Percentiles rank a stretch among this genome's conserved stretches.
Conservation (phyloP, 73 alveolate species). For the Paramecium tetraurelia region DNA sequence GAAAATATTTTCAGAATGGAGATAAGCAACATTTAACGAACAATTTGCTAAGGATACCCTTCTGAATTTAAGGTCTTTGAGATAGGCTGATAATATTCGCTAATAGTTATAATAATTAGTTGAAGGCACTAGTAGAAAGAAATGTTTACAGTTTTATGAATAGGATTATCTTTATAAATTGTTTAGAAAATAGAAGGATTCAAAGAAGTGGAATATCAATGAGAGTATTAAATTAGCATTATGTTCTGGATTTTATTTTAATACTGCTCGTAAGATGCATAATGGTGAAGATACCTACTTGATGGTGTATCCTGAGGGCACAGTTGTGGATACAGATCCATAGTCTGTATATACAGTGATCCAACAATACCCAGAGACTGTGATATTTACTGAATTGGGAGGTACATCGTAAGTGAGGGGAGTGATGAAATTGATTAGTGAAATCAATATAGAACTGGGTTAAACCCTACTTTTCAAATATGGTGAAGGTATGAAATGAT, state of each 20-base stretch:
- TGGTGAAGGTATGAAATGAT: neutral
- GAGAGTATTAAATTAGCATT: slow-evolving; percentile 44
- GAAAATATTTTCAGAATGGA: slow-evolving; percentile 52
- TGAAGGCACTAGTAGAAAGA: slow-evolving; percentile 20
- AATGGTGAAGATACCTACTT: slow-evolving; percentile 50
- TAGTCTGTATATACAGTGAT: slow-evolving; percentile 33
- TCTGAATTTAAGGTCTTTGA: slow-evolving; percentile 47
- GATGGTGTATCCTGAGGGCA: slow-evolving; percentile 60
- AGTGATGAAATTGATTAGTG: slow-evolving; percentile 48
- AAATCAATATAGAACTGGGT: slow-evolving; percentile 51
- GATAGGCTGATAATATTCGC: slow-evolving; percentile 47
- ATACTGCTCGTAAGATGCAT: slow-evolving; percentile 56
- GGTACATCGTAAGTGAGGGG: slow-evolving; percentile 57
- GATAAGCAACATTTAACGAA: neutral
- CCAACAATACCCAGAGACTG: slow-evolving; percentile 50
- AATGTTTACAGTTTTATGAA: slow-evolving; percentile 19
- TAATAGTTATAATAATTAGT: slow-evolving; percentile 15
- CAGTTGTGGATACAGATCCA: slow-evolving; percentile 55
- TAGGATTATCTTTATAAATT: slow-evolving; percentile 32
- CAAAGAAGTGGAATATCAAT: neutral
- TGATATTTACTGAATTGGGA: slow-evolving; percentile 59
- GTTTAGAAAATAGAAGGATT: slow-evolving; percentile 34
- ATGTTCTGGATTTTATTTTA: slow-evolving; percentile 57
- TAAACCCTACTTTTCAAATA: slow-evolving; percentile 20
- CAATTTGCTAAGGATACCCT: slow-evolving; percentile 48